phyloP scores from a whole-genome alignment of 2,329 filamentous ascomycete genomes.

The Diaporthe australafricana region DNA sequence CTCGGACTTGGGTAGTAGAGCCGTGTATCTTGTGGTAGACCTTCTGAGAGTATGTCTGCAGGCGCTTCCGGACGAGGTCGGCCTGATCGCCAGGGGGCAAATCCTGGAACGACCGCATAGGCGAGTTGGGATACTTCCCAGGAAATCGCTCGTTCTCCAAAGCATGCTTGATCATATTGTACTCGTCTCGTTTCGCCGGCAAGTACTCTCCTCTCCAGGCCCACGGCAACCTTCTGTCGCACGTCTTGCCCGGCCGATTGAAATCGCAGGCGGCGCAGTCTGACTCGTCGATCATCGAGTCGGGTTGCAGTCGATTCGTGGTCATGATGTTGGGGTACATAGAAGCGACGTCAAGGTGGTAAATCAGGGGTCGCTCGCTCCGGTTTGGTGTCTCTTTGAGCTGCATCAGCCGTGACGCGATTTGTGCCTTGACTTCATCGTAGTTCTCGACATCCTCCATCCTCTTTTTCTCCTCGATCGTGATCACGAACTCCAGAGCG shows the following conservation, averaged over 20 bases:
- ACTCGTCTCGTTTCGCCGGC: conserved; percentile 95
- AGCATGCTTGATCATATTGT: conserved; percentile 97
- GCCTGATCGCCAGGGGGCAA: conserved; percentile 86
- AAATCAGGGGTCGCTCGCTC: conserved; percentile 88
- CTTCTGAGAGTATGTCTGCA: conserved; percentile 96
- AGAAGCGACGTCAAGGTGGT: conserved; percentile 97
- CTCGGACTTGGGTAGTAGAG: conserved; percentile 88
- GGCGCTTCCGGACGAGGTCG: conserved; percentile 81
- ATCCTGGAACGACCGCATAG: conserved; percentile 82
- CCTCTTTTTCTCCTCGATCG: conserved; percentile 85
- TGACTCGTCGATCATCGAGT: conserved; percentile 98
- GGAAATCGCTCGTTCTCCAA: conserved; percentile 95
- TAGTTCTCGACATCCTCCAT: conserved; percentile 85
- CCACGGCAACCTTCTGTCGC: conserved; percentile 94
- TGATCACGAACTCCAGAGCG: conserved; percentile 88
- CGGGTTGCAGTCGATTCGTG: conserved; percentile 94
- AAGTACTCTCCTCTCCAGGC: conserved; percentile 98
- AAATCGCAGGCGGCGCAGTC: conserved; percentile 98
- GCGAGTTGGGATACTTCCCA: conserved; percentile 77
- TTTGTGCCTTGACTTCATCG: conserved; percentile 86
- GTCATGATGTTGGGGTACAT: conserved; percentile 99
- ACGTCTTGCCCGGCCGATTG: conserved; percentile 96
- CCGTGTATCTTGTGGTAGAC: conserved; percentile 99
- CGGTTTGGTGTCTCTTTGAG: conserved; percentile 88
- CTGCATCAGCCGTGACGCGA: conserved; percentile 74